These are phyloP conservation scores for Aureobasidium vineae DNA, from an alignment of 2,329 filamentous ascomycete genomes.

Conservation along the genomic window DNA sequence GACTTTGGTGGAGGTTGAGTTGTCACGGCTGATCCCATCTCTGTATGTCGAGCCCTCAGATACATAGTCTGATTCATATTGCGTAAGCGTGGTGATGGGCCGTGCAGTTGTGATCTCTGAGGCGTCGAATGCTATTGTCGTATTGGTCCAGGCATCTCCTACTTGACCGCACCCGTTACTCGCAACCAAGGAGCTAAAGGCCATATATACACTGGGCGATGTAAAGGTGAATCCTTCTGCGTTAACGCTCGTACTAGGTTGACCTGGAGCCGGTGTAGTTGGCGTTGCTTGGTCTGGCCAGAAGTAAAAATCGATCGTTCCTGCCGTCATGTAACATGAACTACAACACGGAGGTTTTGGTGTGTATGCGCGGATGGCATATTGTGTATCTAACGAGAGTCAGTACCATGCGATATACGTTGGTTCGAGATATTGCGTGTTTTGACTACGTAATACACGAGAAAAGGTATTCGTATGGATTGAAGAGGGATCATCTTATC, in stretches of 20 bases:
- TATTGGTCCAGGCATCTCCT: slow-evolving; percentile 26
- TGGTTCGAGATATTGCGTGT: neutral
- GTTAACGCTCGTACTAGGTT: slow-evolving; percentile 25
- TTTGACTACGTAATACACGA: too few relatives aligned
- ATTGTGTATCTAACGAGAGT: slow-evolving; percentile 28
- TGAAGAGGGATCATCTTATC: neutral
- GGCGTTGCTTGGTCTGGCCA: slow-evolving; percentile 28
- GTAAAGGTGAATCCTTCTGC: slow-evolving; percentile 27
- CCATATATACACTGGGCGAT: slow-evolving; percentile 29
- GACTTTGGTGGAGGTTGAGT: slow-evolving; percentile 22
- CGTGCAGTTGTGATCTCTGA: slow-evolving; percentile 27
- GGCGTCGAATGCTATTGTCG: slow-evolving; percentile 26
- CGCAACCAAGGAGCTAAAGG: slow-evolving; percentile 25
- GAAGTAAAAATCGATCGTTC: slow-evolving; percentile 27
- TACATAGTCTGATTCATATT: neutral
- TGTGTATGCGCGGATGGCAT: slow-evolving; percentile 27
- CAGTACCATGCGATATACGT: neutral
- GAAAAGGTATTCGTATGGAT: too few relatives aligned
- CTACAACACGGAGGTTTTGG: slow-evolving; percentile 27
- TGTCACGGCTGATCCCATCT: slow-evolving; percentile 3
- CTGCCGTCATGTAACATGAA: slow-evolving; percentile 26
- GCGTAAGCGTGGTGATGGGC: slow-evolving; percentile 24
- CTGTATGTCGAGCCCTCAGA: slow-evolving; percentile 13
- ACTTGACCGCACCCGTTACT: slow-evolving; percentile 26
- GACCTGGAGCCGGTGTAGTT: slow-evolving; percentile 10